Evolutionary conservation across 1,284 basidiomycete genomes (phyloP).

Genomic region (Leccinum pachyderme): DNA sequence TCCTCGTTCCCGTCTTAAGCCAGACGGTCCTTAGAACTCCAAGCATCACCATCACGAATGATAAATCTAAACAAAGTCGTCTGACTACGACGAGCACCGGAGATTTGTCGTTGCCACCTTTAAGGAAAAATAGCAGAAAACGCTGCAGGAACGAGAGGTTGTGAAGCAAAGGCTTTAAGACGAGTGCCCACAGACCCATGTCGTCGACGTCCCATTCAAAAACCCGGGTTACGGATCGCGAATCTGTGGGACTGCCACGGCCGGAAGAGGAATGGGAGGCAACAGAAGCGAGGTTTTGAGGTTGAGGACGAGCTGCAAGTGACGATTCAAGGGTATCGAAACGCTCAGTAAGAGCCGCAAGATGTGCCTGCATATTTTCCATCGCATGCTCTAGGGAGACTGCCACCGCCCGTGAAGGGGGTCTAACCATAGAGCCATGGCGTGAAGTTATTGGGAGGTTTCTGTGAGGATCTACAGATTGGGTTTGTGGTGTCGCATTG

Average conservation of each 20-base stretch:
- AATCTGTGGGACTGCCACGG: slow-evolving; percentile 42
- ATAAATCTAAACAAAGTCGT: slow-evolving; percentile 69
- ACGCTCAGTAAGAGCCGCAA: slow-evolving; percentile 88
- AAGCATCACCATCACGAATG: slow-evolving; percentile 63
- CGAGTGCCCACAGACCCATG: slow-evolving; percentile 75
- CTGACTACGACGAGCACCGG: slow-evolving; percentile 65
- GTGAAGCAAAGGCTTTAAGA: slow-evolving; percentile 60
- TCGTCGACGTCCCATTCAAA: slow-evolving; percentile 67
- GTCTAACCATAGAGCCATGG: slow-evolving; percentile 35
- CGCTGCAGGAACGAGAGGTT: slow-evolving; percentile 47
- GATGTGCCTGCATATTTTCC: slow-evolving; percentile 83
- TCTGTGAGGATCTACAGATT: slow-evolving; percentile 40
- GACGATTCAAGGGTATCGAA: slow-evolving; percentile 71
- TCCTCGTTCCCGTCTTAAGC: slow-evolving; percentile 64
- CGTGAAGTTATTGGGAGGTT: slow-evolving; percentile 24
- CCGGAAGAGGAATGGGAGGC: slow-evolving; percentile 38
- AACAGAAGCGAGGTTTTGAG: slow-evolving; percentile 38
- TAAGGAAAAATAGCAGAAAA: slow-evolving; percentile 54
- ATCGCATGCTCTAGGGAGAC: slow-evolving; percentile 65
- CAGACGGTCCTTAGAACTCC: slow-evolving; percentile 56
- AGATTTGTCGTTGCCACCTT: slow-evolving; percentile 51
- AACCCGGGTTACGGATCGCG: slow-evolving; percentile 24
- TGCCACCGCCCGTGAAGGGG: slow-evolving; percentile 41
- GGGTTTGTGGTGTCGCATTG: slow-evolving; percentile 37
- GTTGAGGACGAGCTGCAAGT: slow-evolving; percentile 37